Percentiles rank a stretch among this genome's conserved stretches.
These are phyloP conservation scores for Rhodotorula mucilaginosa DNA, from an alignment of 1,284 basidiomycete species.

Conservation along the genomic window DNA sequence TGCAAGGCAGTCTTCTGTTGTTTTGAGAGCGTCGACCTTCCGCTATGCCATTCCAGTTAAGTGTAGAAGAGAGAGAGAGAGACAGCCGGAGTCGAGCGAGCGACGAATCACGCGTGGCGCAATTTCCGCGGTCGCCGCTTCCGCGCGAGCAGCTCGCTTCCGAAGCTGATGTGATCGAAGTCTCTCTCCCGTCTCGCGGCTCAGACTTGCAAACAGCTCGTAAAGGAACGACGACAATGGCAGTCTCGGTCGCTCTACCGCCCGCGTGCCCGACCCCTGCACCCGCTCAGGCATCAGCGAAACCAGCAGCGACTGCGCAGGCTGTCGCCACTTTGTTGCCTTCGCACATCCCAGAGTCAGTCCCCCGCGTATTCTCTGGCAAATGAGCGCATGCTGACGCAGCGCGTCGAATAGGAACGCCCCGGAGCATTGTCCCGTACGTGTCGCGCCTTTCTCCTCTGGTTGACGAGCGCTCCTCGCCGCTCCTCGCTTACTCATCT, in stretches of 20 bases:
- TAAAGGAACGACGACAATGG: conserved; percentile 4
- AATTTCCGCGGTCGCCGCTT: no score
- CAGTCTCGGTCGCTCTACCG: not conserved
- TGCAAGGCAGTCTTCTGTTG: no score
- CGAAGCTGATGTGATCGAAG: no score
- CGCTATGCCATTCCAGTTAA: no score
- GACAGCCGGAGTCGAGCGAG: no score
- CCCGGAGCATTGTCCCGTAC: conserved; percentile 35
- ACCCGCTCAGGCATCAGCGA: not conserved
- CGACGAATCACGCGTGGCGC: no score
- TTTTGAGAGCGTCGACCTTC: no score
- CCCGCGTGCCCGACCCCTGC: not conserved
- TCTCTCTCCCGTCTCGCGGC: not conserved
- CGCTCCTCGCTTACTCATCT: not conserved
- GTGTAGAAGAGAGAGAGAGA: no score
- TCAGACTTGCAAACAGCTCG: not conserved
- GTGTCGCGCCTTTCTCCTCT: not conserved
- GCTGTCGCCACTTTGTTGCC: conserved; percentile 34
- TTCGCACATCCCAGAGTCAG: conserved; percentile 38
- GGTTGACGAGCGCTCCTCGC: no score
- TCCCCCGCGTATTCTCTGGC: no score
- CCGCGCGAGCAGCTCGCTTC: no score
- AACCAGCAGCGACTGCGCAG: conserved; percentile 9
- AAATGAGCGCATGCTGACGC: not conserved
- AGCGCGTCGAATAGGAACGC: conserved; percentile 22